phyloP scores from a whole-genome alignment of 768 basidiomycete species.

The Suillus alpinus region DNA sequence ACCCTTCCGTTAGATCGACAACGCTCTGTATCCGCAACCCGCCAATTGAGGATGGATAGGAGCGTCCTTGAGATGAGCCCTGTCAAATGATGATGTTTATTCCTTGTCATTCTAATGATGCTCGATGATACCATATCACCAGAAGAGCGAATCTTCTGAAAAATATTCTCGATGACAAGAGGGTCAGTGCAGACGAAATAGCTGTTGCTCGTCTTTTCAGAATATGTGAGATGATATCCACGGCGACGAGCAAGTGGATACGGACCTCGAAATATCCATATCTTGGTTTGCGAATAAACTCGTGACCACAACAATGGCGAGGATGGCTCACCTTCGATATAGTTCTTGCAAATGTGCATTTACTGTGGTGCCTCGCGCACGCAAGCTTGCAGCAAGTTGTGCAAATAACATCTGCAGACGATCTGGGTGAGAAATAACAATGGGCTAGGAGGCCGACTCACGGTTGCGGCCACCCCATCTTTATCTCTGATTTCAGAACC shows the following conservation, averaged over 20 bases:
- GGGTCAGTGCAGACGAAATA: conserved; percentile 78
- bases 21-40: conserved; percentile 59
- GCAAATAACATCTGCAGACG: conserved; percentile 58
- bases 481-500: conserved; percentile 79
- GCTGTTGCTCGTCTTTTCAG: conserved; percentile 70
- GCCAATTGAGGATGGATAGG: conserved; percentile 63
- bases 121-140: conserved; percentile 32
- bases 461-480: conserved; percentile 82
- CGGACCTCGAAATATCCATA: conserved; percentile 79
- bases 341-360: conserved; percentile 57
- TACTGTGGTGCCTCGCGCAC: conserved; percentile 50
- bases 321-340: conserved; percentile 48
- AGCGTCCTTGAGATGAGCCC: conserved; percentile 23
- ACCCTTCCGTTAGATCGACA: conserved; percentile 62
- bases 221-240: background rate
- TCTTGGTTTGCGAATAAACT: conserved; percentile 32
- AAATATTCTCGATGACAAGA: conserved; percentile 64
- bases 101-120: background rate
- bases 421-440: background rate
- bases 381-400: conserved; percentile 57
- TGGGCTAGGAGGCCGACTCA: conserved; percentile 26
- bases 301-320: background rate
- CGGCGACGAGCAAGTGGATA: background rate
- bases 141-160: conserved; percentile 61
- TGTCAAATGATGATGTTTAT: conserved; percentile 8